Evolutionary conservation across 495 filamentous ascomycete species (phyloP), one percentile per base, ranked within the genome.

Genomic region (Thermothielavioides terrestris): DNA sequence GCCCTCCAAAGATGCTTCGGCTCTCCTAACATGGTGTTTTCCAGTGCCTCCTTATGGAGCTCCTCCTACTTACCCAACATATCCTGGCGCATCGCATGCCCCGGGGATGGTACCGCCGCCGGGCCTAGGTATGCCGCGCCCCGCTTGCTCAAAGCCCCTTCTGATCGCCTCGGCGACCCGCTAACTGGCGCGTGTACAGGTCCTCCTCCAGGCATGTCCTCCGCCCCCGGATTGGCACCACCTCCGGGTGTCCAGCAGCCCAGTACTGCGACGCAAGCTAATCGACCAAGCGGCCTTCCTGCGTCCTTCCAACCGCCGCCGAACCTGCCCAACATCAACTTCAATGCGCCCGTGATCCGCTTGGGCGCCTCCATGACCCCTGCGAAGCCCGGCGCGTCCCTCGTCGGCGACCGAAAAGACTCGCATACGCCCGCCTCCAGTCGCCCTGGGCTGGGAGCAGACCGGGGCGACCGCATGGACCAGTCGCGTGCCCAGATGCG

Each of bases 251-350:
- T 94, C 66, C 83, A 86, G 59, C 85, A 84, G 70, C 72, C 79
- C 48, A 86, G 78, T 66, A 66, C 66, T 60, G 67, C 68, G 61
- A 69, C 77, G 53, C 83, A 84, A 73, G 73, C 77, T 68, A 83
- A 81, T 66, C 82, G 86, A 71, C 86, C 85, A 56, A 82, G 78
- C 52, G 84, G 84, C 54, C 82, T 94, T 55, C 86, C 87, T 48
- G 72, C 84, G 26, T 85, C 83, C 64, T 96, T 96, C 65, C 89
- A 95, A 73, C 80, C 88, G 20, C 91, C 90, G 20, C 72, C 88
- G 36, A 95, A 92, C 62, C 84, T 96, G 75, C 89, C 92, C 8
- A 92, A 95, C 66, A 95, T 98, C 71, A 96, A 99, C 70, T 95
- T 96, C 69, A 92, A 85, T 63, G 94, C 92, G 17, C 89, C 94